Evolutionary conservation across 108 stramenopile species (phyloP), one percentile per base, ranked within the genome.

Genomic region (Skeletonema marinoi): DNA sequence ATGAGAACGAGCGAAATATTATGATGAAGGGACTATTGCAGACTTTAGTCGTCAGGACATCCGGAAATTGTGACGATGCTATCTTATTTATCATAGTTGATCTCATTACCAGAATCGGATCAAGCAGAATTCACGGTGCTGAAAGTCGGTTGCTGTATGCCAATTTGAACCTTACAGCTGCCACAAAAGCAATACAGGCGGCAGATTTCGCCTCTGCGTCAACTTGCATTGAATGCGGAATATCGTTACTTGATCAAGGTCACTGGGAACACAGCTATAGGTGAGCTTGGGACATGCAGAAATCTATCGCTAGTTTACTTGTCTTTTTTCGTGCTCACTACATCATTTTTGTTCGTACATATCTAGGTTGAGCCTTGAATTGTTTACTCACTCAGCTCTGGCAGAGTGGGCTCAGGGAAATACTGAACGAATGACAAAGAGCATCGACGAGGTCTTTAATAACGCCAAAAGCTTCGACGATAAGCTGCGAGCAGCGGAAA

Each of bases 371-470:
- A 68, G 46, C 48, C 51, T 68, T 4, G 32, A 21, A 5, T 32
- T 68, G 0, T 68, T 68, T 19, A 19, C 25, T 4, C 17, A 54
- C 12, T 12, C 35, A 9, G 48, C 48, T 4, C 7, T 68, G 11
- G 68, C 51, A 3, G n/a, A 68, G 29, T 68, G 68, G 68, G 68
- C 48, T 12, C 48, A 51, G 33, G 68, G 68, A 30, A 32, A 68
- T 31, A 50, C 39, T 32, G 30, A 12, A 11, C 19, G 14, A 16
- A 68, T 68, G 68, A 68, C 48, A 68, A 11, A 17, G 39, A 42
- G 19, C 4, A 68, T 68, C 14, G 68, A 68, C 4, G 17, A n/a
- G 31, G 68, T 68, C 11, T 29, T 46, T 4, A 51, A 48, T 29
- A 19, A 68, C 48, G 68, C 68, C 29, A 48, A 16, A 21, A 48